Evolutionary conservation across 139 green algal genomes (phyloP), one percentile per base, ranked within the genome.

Genomic region (Volvox reticuliferus): DNA sequence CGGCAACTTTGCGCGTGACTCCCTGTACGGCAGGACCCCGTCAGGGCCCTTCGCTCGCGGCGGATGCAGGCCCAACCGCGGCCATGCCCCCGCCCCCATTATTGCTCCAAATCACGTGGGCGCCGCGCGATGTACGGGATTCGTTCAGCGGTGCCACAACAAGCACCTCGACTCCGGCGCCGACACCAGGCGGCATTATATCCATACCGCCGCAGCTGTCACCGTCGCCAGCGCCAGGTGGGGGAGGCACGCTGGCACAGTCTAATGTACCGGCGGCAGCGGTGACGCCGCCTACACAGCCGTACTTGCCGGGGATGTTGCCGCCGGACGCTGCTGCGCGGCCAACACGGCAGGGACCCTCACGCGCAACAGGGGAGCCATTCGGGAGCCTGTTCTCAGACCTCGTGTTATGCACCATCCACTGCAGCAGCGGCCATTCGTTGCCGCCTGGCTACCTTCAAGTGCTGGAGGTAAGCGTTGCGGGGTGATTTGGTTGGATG

Each of bases 371-470:
- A 1, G 79, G 37, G 30, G 68, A 89, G 36, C 1, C 69, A 18
- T 89, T 69, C 28, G 84, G 84, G 61, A 26, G 37, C 44, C 2
- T 50, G 16, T 81, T 33, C 37, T 35, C 24, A 0, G 86, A 90
- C 50, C 20, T 90, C 71, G 73, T 76, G 50, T 71, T 83, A 69
- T 75, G 50, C 44, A 90, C 71, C 24, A 24, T 81, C 0, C 63
- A 3, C 30, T 84, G 86, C 73, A 63, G 73, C 50, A 77, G 50
- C 30, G 86, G 73, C 16, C 86, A 90, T 55, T 36, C 21, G 50
- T 75, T 90, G 44, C 69, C 86, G 44, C 73, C 44, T 5, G 86
- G 82, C 36, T 84, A 37, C 69, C 86, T 90, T 69, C 86, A 90
- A 28, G 71, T 63, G 73, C 69, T 90, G 2, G 86, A 90, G 86